Evolutionary conservation across 2,329 filamentous ascomycete genomes (phyloP), one percentile per base, ranked within the genome.

Genomic region (Byssoonygena ceratinophila): DNA sequence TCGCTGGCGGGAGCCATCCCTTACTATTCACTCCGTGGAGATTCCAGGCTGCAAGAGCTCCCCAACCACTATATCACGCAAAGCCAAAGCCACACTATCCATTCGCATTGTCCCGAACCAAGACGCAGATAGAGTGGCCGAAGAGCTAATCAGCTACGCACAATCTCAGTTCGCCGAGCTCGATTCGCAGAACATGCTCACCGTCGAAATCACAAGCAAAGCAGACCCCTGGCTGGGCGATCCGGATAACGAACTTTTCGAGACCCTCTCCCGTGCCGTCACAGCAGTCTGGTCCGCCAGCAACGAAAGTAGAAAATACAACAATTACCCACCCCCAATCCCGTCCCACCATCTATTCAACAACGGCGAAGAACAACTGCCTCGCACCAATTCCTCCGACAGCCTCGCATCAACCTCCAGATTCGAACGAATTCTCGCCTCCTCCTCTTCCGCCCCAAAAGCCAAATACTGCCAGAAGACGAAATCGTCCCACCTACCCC

Each of bases 161-260:
- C 69, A 81, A 44, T 72, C 77, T 11, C 79, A 89, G 59, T 98
- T 96, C 63, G 75, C 74, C 0, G 70, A 76, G 14, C 80, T 97
- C 1, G 82, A 83, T 27, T 91, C 87, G 0, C 83, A 86, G 56
- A 98, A 98, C 62, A 78, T 76, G 4, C 75, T 98, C 32, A 84
- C 76, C 1, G 80, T 98, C 36, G 83, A 82, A 27, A 90, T 98
- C 58, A 89, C 95, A 59, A 92, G 96, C 64, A 84, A 87, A 68
- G 91, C 92, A 0, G 92, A 98, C 64, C 89, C 92, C 0, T 98
- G 92, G 92, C 80, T 98, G 0, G 91, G 92, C 12, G 88, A 96
- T 61, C 89, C 88, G 2, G 82, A 82, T 46, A 96, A 94, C 59
- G 82, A 89, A 59, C 90, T 97, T 54, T 98, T 96, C 69, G 81